Evolutionary conservation across 2,329 filamentous ascomycete genomes (phyloP).

Genomic region (Fusarium sp.): DNA sequence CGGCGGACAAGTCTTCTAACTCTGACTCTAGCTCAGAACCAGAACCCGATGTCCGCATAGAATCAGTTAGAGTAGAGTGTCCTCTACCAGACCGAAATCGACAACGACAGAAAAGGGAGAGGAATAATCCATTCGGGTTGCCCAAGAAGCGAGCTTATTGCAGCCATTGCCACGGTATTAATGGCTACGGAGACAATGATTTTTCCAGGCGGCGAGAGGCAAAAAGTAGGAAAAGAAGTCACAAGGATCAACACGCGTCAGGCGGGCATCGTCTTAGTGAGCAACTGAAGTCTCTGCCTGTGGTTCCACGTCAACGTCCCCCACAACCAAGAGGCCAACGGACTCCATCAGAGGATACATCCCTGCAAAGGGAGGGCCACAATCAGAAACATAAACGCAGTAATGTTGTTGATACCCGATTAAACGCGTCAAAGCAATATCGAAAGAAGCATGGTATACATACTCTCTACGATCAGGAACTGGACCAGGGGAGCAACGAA

Average conservation of each 20-base stretch:
- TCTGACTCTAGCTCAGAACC: constrained; percentile 27
- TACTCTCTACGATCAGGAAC: neutral
- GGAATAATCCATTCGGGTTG: neutral
- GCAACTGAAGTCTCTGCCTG: constrained; percentile 17
- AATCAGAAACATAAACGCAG: neutral
- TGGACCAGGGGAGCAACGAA: constrained; percentile 13
- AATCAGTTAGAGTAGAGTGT: neutral
- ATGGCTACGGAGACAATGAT: neutral
- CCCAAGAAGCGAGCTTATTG: neutral
- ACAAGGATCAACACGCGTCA: constrained; percentile 16
- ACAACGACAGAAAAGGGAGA: neutral
- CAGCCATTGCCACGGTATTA: neutral
- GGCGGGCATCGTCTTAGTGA: constrained; percentile 2
- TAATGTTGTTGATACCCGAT: neutral
- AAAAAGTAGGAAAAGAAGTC: constrained; percentile 4
- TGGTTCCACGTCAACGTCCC: constrained; percentile 27
- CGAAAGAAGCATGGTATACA: neutral
- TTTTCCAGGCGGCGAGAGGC: neutral
- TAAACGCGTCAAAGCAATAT: neutral
- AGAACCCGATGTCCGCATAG: neutral
- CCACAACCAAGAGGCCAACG: constrained; percentile 10
- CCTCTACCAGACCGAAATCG: neutral
- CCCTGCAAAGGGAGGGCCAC: constrained; percentile 18
- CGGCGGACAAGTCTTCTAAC: constrained; percentile 3
- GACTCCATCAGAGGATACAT: constrained; percentile 1